These are phyloP conservation scores for Phytophthora fragariae DNA, from an alignment of 352 stramenopile species.

Conservation along the genomic window DNA sequence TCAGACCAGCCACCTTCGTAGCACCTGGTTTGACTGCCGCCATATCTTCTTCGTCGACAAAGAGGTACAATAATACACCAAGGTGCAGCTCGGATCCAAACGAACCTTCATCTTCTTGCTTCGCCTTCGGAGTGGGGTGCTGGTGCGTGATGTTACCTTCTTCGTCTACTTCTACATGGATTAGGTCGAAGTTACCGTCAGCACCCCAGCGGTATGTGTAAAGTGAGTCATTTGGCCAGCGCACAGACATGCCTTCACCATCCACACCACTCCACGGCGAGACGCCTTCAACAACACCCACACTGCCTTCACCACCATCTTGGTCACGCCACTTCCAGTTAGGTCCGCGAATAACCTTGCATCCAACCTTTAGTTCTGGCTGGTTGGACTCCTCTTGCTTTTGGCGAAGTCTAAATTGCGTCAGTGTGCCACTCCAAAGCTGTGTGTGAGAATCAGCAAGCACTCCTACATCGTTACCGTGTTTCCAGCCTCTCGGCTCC, in stretches of 20 bases:
- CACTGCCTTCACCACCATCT: conserved; percentile 86
- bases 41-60: conserved; percentile 32
- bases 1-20: conserved; percentile 63
- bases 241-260: conserved; percentile 90
- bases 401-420: conserved; percentile 67
- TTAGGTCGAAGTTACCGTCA: conserved; percentile 88
- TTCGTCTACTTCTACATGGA: conserved; percentile 87
- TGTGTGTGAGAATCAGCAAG: conserved; percentile 72
- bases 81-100: conserved; percentile 85
- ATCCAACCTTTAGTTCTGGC: conserved; percentile 79
- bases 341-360: conserved; percentile 89
- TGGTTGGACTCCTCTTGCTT: conserved; percentile 54
- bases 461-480: conserved; percentile 80
- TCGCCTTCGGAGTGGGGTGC: conserved; percentile 75
- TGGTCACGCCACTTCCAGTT: conserved; percentile 93
- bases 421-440: conserved; percentile 82
- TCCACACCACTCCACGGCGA: conserved; percentile 90
- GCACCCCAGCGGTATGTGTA: conserved; percentile 91
- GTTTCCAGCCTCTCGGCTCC: conserved; percentile 61
- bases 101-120: conserved; percentile 73
- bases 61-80: conserved; percentile 81
- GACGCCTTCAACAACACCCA: conserved; percentile 85
- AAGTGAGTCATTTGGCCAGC: conserved; percentile 88
- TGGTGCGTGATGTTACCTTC: conserved; percentile 76
- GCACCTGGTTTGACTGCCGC: conserved; percentile 2